phyloP scores from a whole-genome alignment of 1,139 yeast species.

The Candida labiduridarum region DNA sequence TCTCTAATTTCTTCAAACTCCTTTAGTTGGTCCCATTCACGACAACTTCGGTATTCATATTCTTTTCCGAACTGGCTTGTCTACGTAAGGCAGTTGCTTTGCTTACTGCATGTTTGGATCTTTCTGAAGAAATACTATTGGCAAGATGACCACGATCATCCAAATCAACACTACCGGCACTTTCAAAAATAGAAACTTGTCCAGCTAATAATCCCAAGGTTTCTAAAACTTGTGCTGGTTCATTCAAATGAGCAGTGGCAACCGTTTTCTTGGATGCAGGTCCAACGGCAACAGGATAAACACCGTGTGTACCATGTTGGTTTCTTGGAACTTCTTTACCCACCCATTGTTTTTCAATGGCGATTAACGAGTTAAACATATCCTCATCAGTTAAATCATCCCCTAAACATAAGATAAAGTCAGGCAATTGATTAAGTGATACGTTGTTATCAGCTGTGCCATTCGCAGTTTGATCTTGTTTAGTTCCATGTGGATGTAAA shows the following conservation, averaged over 20 bases:
- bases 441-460: constrained; percentile 20
- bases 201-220: constrained; percentile 82
- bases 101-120: constrained; percentile 39
- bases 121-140: constrained; percentile 46
- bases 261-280: constrained; percentile 89
- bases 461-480: constrained; percentile 29
- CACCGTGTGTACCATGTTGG: constrained; percentile 57
- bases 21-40: not conserved
- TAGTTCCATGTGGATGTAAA: constrained; percentile 57
- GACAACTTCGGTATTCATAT: not conserved
- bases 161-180: constrained; percentile 71
- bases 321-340: constrained; percentile 40
- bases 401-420: constrained; percentile 86
- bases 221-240: constrained; percentile 84
- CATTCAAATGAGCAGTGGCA: constrained; percentile 86
- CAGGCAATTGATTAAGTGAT: constrained; percentile 59
- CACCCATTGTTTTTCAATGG: constrained; percentile 56
- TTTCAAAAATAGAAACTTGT: constrained; percentile 71
- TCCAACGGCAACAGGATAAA: constrained; percentile 92
- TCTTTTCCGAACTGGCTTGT: constrained; percentile 21
- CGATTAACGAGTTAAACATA: constrained; percentile 80
- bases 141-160: constrained; percentile 74
- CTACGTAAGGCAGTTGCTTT: constrained; percentile 31
- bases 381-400: constrained; percentile 98
- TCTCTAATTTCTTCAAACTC: not conserved